These are phyloP conservation scores for Magnaporthiopsis poae DNA, from an alignment of 2,329 filamentous ascomycete species.

Conservation along the genomic window DNA sequence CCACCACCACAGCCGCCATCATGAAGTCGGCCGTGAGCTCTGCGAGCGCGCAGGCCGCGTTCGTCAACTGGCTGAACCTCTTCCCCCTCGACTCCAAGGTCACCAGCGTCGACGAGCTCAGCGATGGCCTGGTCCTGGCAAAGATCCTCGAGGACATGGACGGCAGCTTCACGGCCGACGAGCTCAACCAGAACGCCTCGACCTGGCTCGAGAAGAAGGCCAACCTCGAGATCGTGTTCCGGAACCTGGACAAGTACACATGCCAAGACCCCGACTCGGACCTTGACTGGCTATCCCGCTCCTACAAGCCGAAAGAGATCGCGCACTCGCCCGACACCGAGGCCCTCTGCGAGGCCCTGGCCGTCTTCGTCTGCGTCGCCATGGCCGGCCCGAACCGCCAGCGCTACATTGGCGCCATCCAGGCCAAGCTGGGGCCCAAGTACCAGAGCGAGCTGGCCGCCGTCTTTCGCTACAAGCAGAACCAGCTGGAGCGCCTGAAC, in stretches of 20 bases:
- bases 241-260: conserved; percentile 69
- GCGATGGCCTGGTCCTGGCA: conserved; percentile 45
- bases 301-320: conserved; percentile 6
- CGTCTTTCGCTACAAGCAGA: conserved; percentile 35
- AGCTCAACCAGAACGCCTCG: conserved; percentile 39
- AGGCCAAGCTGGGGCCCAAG: background rate
- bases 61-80: conserved; percentile 45
- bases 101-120: conserved; percentile 40
- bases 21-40: background rate
- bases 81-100: conserved; percentile 35
- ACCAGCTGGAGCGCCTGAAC: background rate
- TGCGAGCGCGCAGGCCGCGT: conserved; percentile 33
- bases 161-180: conserved; percentile 42
- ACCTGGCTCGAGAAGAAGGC: conserved; percentile 59
- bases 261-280: conserved; percentile 13
- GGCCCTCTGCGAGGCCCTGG: conserved; percentile 40
- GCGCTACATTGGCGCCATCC: background rate
- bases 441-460: conserved; percentile 73
- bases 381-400: background rate
- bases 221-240: conserved; percentile 85
- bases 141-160: conserved; percentile 50
- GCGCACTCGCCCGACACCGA: conserved; percentile 40
- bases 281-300: conserved; percentile 7
- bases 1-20: background rate
- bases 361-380: conserved; percentile 4